Percentiles rank a stretch among this genome's conserved stretches.
phyloP scores from a whole-genome alignment of 495 filamentous ascomycete genomes.

The Podospora didyma region DNA sequence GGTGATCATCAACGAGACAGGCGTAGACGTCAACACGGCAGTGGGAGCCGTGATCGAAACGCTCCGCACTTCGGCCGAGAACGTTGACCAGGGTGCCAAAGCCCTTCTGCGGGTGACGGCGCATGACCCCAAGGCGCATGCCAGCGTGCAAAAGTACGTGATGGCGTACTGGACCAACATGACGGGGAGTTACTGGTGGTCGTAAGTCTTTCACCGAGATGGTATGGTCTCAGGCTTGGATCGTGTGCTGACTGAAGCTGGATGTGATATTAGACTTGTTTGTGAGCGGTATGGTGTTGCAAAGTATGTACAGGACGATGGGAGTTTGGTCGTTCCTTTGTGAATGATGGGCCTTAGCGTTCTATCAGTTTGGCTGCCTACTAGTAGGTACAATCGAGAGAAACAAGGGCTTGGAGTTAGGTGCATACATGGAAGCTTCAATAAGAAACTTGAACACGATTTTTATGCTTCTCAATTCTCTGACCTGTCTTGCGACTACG shows the following conservation, averaged over 20 bases:
- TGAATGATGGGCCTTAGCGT: not conserved
- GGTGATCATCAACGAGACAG: slow-evolving; percentile 5
- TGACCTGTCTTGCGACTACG: no score
- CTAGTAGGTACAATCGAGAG: no score
- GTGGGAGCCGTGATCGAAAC: slow-evolving; percentile 6
- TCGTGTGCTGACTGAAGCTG: not conserved
- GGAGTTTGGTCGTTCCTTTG: slow-evolving; percentile 7
- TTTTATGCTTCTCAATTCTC: no score
- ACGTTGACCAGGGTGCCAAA: not conserved
- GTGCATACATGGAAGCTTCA: no score
- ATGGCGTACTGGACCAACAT: slow-evolving; percentile 2
- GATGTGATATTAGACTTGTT: not conserved
- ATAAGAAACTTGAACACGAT: no score
- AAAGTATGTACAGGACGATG: slow-evolving; percentile 7
- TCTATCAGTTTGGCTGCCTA: no score
- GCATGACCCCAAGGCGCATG: not conserved
- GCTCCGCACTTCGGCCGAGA: not conserved
- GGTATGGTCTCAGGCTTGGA: not conserved
- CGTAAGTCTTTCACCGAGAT: slow-evolving; percentile 8
- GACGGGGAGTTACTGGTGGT: slow-evolving; percentile 16
- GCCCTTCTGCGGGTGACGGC: slow-evolving; percentile 1
- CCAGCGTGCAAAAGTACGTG: slow-evolving; percentile 6
- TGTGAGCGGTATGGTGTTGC: slow-evolving; percentile 13
- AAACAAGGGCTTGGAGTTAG: no score
- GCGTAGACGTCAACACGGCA: not conserved